Percentiles rank a stretch among this genome's conserved stretches.
These are phyloP conservation scores for Cercospora sp. DNA, from an alignment of 2,329 filamentous ascomycete species.

Conservation along the genomic window DNA sequence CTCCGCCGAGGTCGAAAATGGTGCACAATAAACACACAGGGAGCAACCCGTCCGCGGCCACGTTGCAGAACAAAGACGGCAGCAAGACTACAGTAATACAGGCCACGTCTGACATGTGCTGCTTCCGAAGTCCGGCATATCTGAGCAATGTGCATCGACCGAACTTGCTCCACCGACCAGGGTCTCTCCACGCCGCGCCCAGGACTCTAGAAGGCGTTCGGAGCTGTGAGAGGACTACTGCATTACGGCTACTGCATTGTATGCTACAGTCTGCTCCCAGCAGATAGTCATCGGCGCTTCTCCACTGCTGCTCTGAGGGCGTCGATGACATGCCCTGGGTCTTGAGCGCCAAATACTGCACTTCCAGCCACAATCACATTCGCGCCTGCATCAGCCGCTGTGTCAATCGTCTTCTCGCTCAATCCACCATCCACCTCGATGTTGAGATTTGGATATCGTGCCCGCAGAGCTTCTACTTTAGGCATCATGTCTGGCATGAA, in stretches of 20 bases:
- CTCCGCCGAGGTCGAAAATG: not conserved
- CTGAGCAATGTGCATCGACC: not conserved
- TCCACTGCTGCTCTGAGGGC: constrained; percentile 78
- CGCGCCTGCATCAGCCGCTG: constrained; percentile 90
- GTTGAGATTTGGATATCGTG: constrained; percentile 85
- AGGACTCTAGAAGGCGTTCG: not conserved
- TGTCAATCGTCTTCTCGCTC: constrained; percentile 83
- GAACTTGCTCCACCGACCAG: constrained; percentile 3
- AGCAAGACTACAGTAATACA: not conserved
- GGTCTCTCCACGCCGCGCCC: not conserved
- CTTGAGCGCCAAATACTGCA: constrained; percentile 89
- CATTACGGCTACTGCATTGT: constrained; percentile 22
- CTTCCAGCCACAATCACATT: constrained; percentile 98
- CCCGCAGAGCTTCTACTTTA: constrained; percentile 82
- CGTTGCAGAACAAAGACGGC: constrained; percentile 1
- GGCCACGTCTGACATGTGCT: not conserved
- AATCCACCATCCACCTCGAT: constrained; percentile 97
- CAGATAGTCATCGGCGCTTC: constrained; percentile 47
- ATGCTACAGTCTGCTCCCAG: constrained; percentile 24
- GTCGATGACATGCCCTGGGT: constrained; percentile 83
- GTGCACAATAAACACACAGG: not conserved
- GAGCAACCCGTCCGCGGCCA: not conserved
- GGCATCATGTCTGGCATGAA: constrained; percentile 96
- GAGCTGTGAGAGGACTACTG: not conserved
- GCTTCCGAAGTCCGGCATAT: not conserved